A percentile compares a stretch with the other conserved stretches of the same genome.
These are phyloP conservation scores for Ogataea paraovalis DNA, from an alignment of 805 yeast species.

Conservation along the genomic window DNA sequence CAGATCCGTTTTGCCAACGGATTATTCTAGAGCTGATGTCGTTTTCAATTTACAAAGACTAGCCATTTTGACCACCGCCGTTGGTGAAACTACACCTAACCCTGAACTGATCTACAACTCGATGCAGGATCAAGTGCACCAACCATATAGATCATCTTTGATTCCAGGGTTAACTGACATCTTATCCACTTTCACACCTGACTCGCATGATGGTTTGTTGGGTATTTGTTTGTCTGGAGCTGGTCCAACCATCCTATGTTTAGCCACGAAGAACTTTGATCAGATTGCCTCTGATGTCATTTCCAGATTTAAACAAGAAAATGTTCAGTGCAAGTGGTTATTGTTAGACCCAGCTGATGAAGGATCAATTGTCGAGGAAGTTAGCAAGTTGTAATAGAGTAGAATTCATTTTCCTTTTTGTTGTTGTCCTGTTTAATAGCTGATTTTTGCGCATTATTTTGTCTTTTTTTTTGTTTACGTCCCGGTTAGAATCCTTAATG, in stretches of 20 bases:
- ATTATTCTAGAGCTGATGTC: slow-evolving; percentile 75
- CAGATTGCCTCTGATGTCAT: slow-evolving; percentile 75
- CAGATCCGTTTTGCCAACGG: slow-evolving; percentile 81
- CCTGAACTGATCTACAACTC: slow-evolving; percentile 83
- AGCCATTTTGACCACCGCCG: slow-evolving; percentile 88
- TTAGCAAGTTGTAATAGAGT: slow-evolving; percentile 19
- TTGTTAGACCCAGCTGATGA: slow-evolving; percentile 81
- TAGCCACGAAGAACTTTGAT: slow-evolving; percentile 87
- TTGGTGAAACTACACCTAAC: slow-evolving; percentile 74
- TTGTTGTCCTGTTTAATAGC: too few species aligned
- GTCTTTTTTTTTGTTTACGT: background rate
- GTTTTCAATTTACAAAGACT: slow-evolving; percentile 91
- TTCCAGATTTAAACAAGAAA: slow-evolving; percentile 57
- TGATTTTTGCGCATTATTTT: background rate
- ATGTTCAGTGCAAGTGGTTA: slow-evolving; percentile 75
- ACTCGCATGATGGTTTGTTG: slow-evolving; percentile 74
- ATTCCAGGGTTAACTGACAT: slow-evolving; percentile 90
- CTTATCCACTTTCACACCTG: slow-evolving; percentile 74
- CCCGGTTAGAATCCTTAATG: background rate
- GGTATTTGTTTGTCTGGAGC: slow-evolving; percentile 98
- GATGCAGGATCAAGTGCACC: slow-evolving; percentile 96
- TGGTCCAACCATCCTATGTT: slow-evolving; percentile 93
- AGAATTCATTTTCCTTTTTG: background rate
- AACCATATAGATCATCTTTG: slow-evolving; percentile 89
- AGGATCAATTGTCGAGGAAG: slow-evolving; percentile 64